Percentiles rank a stretch among this genome's conserved stretches.
Conservation (phyloP, 148 eudicot genomes). For the Cornus suecica region DNA sequence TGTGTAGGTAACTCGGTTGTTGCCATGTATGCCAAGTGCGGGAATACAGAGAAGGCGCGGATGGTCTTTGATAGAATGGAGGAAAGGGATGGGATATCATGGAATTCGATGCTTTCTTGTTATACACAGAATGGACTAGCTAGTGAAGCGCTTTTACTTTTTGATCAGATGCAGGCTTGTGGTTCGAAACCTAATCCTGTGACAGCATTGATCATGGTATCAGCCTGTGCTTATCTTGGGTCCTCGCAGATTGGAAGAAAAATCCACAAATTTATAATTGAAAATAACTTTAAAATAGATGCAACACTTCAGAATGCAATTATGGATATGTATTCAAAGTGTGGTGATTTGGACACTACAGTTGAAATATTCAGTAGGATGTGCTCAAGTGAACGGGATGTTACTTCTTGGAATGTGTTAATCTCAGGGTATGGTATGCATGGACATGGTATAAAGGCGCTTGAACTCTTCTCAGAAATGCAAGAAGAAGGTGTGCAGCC, state of each 20-base stretch:
- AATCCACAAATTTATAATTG: constrained; percentile 19
- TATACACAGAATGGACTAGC: constrained; percentile 28
- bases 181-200: constrained; percentile 11
- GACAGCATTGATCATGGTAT: constrained; percentile 21
- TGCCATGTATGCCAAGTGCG: constrained; percentile 38
- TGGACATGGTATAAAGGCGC: constrained; percentile 28
- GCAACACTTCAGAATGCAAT: constrained; percentile 19
- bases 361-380: constrained; percentile 4
- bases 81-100: constrained; percentile 39
- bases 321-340: constrained; percentile 25
- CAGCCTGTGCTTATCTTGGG: constrained; percentile 27
- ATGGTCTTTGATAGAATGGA: constrained; percentile 31
- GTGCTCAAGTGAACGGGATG: constrained; percentile 10
- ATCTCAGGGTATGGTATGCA: constrained; percentile 36
- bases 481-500: constrained; percentile 22
- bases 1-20: constrained; percentile 34
- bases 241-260: constrained; percentile 12
- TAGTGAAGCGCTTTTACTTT: constrained; percentile 23
- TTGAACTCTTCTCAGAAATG: constrained; percentile 33
- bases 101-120: constrained; percentile 39
- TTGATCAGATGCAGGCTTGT: constrained; percentile 19
- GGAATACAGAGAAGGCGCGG: constrained; percentile 29
- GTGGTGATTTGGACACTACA: constrained; percentile 18
- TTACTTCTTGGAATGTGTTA: constrained; percentile 17
- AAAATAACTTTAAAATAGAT: background rate